A percentile compares a stretch with the other conserved stretches of the same genome.
These are phyloP conservation scores for Hypoxylon sp. DNA, from an alignment of 2,329 filamentous ascomycete genomes.

Conservation along the genomic window DNA sequence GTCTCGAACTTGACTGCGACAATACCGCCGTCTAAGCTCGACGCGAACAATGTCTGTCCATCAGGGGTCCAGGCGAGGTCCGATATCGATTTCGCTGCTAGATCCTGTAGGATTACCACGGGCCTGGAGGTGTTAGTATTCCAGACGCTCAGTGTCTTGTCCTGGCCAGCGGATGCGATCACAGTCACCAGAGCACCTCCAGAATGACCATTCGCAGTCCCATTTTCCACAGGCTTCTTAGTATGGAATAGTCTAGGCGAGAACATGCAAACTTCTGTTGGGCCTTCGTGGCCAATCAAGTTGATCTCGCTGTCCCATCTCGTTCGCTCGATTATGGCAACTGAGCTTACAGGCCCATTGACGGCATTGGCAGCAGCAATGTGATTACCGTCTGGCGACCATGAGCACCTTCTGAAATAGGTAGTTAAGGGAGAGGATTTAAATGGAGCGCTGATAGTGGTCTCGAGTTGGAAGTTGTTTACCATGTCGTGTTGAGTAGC, in stretches of 20 bases:
- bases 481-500: constrained; percentile 95
- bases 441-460: constrained; percentile 91
- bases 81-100: constrained; percentile 91
- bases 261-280: constrained; percentile 97
- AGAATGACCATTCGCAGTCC: constrained; percentile 64
- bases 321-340: constrained; percentile 93
- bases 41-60: constrained; percentile 87
- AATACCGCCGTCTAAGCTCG: constrained; percentile 91
- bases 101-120: constrained; percentile 88
- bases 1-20: constrained; percentile 85
- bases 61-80: constrained; percentile 96
- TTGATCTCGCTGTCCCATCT: constrained; percentile 98
- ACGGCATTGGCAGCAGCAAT: constrained; percentile 97
- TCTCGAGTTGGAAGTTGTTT: constrained; percentile 95
- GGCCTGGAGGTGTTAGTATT: constrained; percentile 96
- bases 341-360: constrained; percentile 96
- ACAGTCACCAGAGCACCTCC: constrained; percentile 80
- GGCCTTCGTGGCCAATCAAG: constrained; percentile 95
- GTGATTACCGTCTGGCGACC: constrained; percentile 97
- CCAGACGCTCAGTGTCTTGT: constrained; percentile 97
- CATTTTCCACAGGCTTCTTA: constrained; percentile 72
- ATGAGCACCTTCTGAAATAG: constrained; percentile 96
- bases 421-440: constrained; percentile 93
- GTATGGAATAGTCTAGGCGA: constrained; percentile 90
- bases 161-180: constrained; percentile 95